A percentile compares a stretch with the other conserved stretches of the same genome.
Evolutionary conservation across 768 basidiomycete species (phyloP).

Genomic region (Tylopilus rubrobrunneus): DNA sequence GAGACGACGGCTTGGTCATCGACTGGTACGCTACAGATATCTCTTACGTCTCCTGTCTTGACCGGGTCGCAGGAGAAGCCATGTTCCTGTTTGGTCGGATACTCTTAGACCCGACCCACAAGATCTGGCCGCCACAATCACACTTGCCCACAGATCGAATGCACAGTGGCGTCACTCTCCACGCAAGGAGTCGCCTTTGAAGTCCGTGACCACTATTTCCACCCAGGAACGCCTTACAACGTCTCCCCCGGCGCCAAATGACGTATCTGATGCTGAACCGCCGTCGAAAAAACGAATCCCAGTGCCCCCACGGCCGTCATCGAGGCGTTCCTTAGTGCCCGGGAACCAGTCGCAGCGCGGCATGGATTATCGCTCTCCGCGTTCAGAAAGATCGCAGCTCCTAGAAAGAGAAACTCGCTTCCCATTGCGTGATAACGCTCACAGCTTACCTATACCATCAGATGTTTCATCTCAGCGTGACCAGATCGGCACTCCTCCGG

Average conservation of each 20-base stretch:
- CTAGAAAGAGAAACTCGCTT: background rate
- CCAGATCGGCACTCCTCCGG: background rate
- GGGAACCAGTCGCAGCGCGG: background rate
- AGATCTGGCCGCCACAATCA: constrained; percentile 28
- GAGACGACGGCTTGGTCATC: constrained; percentile 29
- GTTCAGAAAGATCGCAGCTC: background rate
- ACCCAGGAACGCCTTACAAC: background rate
- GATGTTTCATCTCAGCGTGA: background rate
- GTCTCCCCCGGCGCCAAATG: background rate
- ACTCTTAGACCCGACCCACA: constrained; percentile 23
- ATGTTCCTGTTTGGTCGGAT: constrained; percentile 31
- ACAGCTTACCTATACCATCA: background rate
- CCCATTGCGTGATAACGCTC: background rate
- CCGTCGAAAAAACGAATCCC: constrained; percentile 13
- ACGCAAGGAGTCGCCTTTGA: background rate
- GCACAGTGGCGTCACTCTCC: constrained; percentile 9
- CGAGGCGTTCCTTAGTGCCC: background rate
- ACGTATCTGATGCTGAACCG: background rate
- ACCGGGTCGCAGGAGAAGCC: constrained; percentile 23
- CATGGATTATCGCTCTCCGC: background rate
- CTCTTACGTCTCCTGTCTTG: background rate
- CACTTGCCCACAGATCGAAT: constrained; percentile 24
- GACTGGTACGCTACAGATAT: constrained; percentile 23
- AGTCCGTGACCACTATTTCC: background rate
- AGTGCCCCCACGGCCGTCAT: constrained; percentile 18